Percentiles rank a stretch among this genome's conserved stretches.
phyloP scores from a whole-genome alignment of 225 moss, liverwort and hornwort species.

The Lunularia cruciata region DNA sequence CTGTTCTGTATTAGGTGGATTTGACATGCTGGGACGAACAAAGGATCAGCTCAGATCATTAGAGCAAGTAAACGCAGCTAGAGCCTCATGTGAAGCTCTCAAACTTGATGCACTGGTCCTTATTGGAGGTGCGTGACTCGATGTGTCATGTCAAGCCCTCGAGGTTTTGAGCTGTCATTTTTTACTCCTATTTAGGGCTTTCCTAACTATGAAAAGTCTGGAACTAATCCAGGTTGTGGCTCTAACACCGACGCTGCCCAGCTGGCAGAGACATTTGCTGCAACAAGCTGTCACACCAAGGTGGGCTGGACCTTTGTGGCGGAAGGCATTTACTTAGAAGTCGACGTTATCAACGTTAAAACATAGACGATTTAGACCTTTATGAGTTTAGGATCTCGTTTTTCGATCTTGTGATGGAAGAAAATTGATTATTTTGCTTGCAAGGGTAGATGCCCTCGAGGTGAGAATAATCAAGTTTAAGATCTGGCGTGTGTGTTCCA shows the following conservation, averaged over 20 bases:
- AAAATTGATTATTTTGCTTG: neutral
- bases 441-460: neutral
- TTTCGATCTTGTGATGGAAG: neutral
- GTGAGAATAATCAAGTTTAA: neutral
- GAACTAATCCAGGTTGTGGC: conserved; percentile 67
- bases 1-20: conserved; percentile 59
- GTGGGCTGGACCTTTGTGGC: conserved; percentile 39
- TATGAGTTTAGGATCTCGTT: neutral
- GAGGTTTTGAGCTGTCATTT: neutral
- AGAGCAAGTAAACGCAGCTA: conserved; percentile 90
- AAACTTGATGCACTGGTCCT: conserved; percentile 93
- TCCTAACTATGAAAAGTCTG: neutral
- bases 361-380: neutral
- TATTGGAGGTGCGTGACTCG: conserved; percentile 62
- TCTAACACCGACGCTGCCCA: conserved; percentile 95
- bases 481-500: conserved; percentile 19
- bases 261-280: conserved; percentile 85
- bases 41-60: conserved; percentile 94
- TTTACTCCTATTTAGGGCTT: conserved; percentile 1
- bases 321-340: too few relatives aligned
- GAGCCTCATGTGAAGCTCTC: conserved; percentile 79
- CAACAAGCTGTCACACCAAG: conserved; percentile 84
- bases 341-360: too few relatives aligned
- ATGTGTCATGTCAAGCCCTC: neutral
- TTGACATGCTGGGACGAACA: conserved; percentile 90